Percentiles rank a stretch among this genome's conserved stretches.
These are phyloP conservation scores for Venturia effusa DNA, from an alignment of 2,329 filamentous ascomycete species.

Conservation along the genomic window DNA sequence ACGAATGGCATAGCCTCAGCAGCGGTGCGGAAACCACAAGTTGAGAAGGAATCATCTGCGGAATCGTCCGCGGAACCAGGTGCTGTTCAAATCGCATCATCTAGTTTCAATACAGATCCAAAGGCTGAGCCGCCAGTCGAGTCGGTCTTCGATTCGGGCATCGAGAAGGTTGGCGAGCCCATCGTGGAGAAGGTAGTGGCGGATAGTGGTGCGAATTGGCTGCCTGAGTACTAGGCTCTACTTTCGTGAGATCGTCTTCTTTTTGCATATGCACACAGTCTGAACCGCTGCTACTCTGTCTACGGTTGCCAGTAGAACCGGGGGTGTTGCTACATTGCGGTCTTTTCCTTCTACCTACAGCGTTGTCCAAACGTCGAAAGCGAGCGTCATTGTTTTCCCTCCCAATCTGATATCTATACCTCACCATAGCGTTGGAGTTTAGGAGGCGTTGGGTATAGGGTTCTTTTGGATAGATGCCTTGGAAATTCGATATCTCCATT, in stretches of 20 bases:
- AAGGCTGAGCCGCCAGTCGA: neutral
- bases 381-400: neutral
- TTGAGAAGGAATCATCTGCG: neutral
- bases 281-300: neutral
- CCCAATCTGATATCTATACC: neutral
- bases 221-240: neutral
- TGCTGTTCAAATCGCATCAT: neutral
- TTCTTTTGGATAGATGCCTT: neutral
- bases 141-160: neutral
- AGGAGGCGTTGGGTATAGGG: neutral
- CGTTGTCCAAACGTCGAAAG: neutral
- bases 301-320: neutral
- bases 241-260: neutral
- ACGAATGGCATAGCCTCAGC: neutral
- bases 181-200: neutral
- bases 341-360: neutral
- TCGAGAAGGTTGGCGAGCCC: neutral
- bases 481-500: neutral
- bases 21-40: neutral
- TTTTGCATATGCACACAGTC: neutral
- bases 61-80: neutral
- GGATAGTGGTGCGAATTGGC: neutral
- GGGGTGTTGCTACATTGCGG: neutral
- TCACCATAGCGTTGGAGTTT: conserved; percentile 1
- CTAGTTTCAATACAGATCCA: neutral